Evolutionary conservation across 768 basidiomycete genomes (phyloP).

Genomic region (Kockovaella imperatae): DNA sequence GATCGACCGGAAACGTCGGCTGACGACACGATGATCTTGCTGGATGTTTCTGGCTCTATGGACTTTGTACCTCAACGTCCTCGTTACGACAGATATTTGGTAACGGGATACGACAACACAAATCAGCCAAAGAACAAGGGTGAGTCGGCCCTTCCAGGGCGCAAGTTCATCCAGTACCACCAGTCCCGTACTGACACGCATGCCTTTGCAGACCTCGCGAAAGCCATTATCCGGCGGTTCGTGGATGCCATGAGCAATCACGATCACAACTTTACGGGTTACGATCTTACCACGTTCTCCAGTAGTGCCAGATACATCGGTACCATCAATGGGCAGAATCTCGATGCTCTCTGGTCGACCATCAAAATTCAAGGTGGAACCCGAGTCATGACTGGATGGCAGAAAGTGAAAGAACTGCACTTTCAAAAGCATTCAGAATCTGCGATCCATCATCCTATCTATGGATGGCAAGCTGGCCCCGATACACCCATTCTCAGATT

Average conservation of each 20-base stretch:
- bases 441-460: conserved; percentile 16
- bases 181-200: background rate
- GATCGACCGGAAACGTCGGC: conserved; percentile 4
- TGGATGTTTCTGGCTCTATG: conserved; percentile 21
- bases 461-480: conserved; percentile 23
- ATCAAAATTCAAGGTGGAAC: conserved; percentile 17
- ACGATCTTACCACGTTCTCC: conserved; percentile 10
- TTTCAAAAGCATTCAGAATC: conserved; percentile 21
- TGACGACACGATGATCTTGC: conserved; percentile 20
- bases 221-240: conserved; percentile 17
- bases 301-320: conserved; percentile 8
- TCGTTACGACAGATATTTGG: conserved; percentile 11
- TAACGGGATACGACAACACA: conserved; percentile 8
- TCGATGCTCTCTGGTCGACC: conserved; percentile 13
- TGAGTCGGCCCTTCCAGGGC: background rate
- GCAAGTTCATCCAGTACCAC: too few relatives aligned
- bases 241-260: conserved; percentile 15
- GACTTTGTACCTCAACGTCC: conserved; percentile 12
- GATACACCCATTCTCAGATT: conserved; percentile 18
- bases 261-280: conserved; percentile 7
- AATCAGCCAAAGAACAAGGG: conserved; percentile 23
- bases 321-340: conserved; percentile 6
- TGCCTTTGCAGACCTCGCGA: conserved; percentile 9
- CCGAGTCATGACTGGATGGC: conserved; percentile 24
- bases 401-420: conserved; percentile 20